These are phyloP conservation scores for Trapa incisa DNA, from an alignment of 345 rosid genomes.

Conservation along the genomic window DNA sequence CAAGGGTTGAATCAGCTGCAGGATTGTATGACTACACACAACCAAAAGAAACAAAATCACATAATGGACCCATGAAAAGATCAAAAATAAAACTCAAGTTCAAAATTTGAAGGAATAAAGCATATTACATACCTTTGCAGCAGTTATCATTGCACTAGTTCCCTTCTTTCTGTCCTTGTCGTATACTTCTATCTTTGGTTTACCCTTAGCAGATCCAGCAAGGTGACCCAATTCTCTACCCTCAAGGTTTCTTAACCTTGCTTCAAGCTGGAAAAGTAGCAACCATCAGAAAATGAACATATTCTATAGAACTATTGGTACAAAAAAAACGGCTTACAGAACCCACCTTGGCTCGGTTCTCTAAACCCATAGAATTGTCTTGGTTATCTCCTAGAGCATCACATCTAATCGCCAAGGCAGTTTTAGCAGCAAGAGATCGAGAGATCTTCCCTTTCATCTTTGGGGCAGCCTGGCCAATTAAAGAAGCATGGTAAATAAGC, in stretches of 20 bases:
- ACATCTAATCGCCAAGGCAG: slow-evolving; percentile 60
- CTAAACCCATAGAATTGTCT: slow-evolving; percentile 71
- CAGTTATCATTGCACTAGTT: slow-evolving; percentile 54
- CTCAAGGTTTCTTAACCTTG: slow-evolving; percentile 66
- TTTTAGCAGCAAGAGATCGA: slow-evolving; percentile 77
- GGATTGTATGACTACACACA: slow-evolving; percentile 58
- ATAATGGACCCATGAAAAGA: not conserved
- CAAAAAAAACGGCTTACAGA: not conserved
- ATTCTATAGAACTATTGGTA: not conserved
- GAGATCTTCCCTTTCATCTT: slow-evolving; percentile 81
- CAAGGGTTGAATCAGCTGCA: slow-evolving; percentile 56
- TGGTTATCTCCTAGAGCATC: slow-evolving; percentile 86
- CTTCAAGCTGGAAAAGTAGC: slow-evolving; percentile 49
- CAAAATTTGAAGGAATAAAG: not conserved
- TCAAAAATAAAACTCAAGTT: not conserved
- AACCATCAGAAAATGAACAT: not conserved
- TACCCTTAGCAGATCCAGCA: slow-evolving; percentile 83
- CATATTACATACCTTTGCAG: slow-evolving; percentile 50
- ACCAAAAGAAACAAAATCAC: not conserved
- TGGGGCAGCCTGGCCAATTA: slow-evolving; percentile 82
- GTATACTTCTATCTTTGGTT: slow-evolving; percentile 78
- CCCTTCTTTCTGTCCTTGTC: slow-evolving; percentile 74
- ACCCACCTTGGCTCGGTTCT: slow-evolving; percentile 64
- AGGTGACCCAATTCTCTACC: slow-evolving; percentile 61
- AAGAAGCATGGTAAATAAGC: slow-evolving; percentile 77